Base-by-base conservation (phyloP, 1,139 yeast genomes). In the Geotrichum phurueaensis region DNA sequence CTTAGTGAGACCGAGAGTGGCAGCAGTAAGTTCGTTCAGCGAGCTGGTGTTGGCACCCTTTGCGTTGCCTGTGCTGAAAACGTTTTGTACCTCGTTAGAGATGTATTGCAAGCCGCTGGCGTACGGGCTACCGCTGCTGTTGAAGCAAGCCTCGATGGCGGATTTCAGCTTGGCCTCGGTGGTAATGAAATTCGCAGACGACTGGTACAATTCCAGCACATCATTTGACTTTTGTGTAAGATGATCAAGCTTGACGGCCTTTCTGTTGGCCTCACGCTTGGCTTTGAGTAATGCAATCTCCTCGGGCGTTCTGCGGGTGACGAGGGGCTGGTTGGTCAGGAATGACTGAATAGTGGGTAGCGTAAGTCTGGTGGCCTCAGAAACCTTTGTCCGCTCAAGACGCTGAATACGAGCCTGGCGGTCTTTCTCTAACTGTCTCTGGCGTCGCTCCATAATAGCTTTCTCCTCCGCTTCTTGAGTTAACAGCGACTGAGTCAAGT, bases 271-370 rank as follows among this genome's bases (percentile, higher is more conserved):
- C 60, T 75, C 73, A 64, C 85, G 78, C 70, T 84, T 84, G 67
- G 82, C 79, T 53, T 71, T 67, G 63, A 86, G 73, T 51, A 80
- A 70, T 58, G 78, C 78, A 52, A 73, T 71, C 71, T 90, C 95
- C 68, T 84, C 91, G 45, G 76, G 78, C 0, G 96, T 86, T 73
- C 97, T 81, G 59, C 77, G 81, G 70, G 87, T 81, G 78, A 91
- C 82, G 64, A 90, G 72, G 65, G 87, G 76, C 51, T 58, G 31
- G 57, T 29, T 25, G 18, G 54, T 59, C 65, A 86, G 79, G 29
- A 70, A 66, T 51, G 83, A 79, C 68, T 87, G 92, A 65, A 91
- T 79, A 1, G 96, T 88, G 54, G 97, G 97, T 59, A 89, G 79
- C 1, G 96, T 88, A 68, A 87, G 80, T 67, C 77, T 76, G 54